Base-by-base conservation (phyloP, 192 early-diverging fungal species). In the Allomyces arbusculus region DNA sequence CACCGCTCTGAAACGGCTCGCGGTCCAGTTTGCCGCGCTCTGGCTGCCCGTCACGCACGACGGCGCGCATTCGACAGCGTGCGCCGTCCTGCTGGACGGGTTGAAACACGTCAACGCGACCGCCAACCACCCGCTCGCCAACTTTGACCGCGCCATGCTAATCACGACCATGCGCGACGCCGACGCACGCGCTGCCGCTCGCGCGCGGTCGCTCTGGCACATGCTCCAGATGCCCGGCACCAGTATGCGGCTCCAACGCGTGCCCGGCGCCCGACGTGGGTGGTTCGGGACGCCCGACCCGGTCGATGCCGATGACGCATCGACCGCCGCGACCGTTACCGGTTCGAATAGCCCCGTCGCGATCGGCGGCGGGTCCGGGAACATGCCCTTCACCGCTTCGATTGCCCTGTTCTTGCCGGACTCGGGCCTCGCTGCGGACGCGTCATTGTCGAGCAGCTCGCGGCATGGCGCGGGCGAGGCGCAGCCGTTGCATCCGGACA, bases 401-500 rank as follows among this genome's bases (percentile, higher is more conserved):
- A 58, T 58, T 58, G 50, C 20, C 1, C 16, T 58, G 50, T n/a
- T 20, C 6, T 58, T 58, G 6, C 50, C 50, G 3, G 50, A 58
- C 33, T 40, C 33, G 33, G 33, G 33, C 7, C 33, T 40, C 5
- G 33, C 33, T 0, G 2, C 33, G 2, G 33, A 40, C 33, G 33
- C 33, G 33, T 58, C 16, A 8, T 4, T 58, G 16, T n/a, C 16
- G 50, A 3, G 50, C 2, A 58, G 50, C 50, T 1, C 16, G 16
- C 50, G 50, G 3, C 20, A 58, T 2, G 50, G 50, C 50, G 50
- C 16, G 50, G 33, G 33, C 7, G 33, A 40, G 7, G 33, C 33
- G 3, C 50, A 58, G 3, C 16, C 16, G 12, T 20, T 84, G 28
- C 80, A 84, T 69, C 73, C 75, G 9, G 74, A 79, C 43, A 79